These are phyloP conservation scores for Miscanthus sacchariflorus DNA, from an alignment of 202 grass and related monocot species.

Conservation along the genomic window DNA sequence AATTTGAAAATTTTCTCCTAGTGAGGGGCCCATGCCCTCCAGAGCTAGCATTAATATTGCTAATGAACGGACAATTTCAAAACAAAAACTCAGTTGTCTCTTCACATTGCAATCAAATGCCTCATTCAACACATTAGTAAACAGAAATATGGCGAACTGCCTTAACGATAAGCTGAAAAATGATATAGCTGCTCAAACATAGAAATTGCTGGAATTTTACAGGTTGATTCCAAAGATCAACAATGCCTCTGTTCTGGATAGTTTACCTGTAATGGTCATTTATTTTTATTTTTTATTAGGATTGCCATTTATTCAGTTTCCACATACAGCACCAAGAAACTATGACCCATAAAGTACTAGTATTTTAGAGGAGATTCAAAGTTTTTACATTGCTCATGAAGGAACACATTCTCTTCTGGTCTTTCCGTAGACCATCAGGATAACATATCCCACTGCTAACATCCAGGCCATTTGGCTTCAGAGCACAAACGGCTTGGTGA, in stretches of 20 bases:
- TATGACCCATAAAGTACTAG: background rate
- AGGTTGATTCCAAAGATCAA: background rate
- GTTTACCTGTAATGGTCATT: background rate
- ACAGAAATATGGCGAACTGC: too few relatives aligned
- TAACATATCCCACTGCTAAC: conserved; percentile 79
- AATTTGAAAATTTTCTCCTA: too few relatives aligned
- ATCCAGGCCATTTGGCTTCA: conserved; percentile 75
- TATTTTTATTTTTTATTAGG: background rate
- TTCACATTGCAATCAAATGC: too few relatives aligned
- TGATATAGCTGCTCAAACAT: background rate
- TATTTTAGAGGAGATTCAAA: conserved; percentile 24
- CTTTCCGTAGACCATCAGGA: conserved; percentile 57
- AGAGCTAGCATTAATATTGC: too few relatives aligned
- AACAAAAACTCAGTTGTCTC: too few relatives aligned
- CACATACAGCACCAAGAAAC: conserved; percentile 7
- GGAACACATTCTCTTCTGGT: conserved; percentile 55
- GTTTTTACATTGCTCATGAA: conserved; percentile 66
- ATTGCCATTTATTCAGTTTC: background rate
- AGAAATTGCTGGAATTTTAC: background rate
- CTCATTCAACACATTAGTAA: too few relatives aligned
- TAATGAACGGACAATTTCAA: too few relatives aligned
- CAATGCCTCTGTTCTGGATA: background rate
- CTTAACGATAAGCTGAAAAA: background rate
- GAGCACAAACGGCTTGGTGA: conserved; percentile 47
- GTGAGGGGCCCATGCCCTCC: too few relatives aligned